Evolutionary conservation across 495 filamentous ascomycete genomes (phyloP), one percentile per base, ranked within the genome.

Genomic region (Xylaria grammica): DNA sequence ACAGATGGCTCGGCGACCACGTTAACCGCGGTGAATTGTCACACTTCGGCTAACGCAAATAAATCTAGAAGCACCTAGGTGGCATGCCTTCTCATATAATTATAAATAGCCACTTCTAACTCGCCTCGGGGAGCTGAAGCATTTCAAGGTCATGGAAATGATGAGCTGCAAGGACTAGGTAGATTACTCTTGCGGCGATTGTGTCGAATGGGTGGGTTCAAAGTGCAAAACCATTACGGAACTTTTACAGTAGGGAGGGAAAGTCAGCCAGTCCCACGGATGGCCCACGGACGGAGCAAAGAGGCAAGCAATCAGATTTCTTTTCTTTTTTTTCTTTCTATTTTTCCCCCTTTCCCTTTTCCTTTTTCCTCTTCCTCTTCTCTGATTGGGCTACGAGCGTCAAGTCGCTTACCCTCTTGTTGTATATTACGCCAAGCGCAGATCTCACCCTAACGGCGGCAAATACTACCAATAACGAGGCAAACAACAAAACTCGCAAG

Each of bases 381-480:
- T 3, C 7, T 42, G 40, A 42, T 42, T 42, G 40, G 42, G 42
- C 29, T 30, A 24, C 36, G 24, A 34, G 26, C 22, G 20, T 13
- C 22, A 19, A 11, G 19, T 46, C 55, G 36, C 38, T 58, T 46
- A 24, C 26, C 22, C 24, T 15, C 10, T 17, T 42, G 3, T 44
- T 20, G 22, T 30, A 46, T 42, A 59, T 36, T 36, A 48, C 48
- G 56, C 56, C 5, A 46, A 36, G 42, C n/a, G 56, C 29, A 59
- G 56, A 59, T 59, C 56, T 29, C 29, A 48, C 56, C 24, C 32
- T 40, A 36, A 59, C 56, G 27, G 56, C 56, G 56, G 46, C 56
- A 46, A 48, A 59, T 36, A 20, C 24, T 32, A 36, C 56, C 42
- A 59, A 59, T 59, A 48, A 26, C 56, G 36, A 7, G 6, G 24